phyloP scores from a whole-genome alignment of 2,329 filamentous ascomycete genomes.

The Claviceps capensis region DNA sequence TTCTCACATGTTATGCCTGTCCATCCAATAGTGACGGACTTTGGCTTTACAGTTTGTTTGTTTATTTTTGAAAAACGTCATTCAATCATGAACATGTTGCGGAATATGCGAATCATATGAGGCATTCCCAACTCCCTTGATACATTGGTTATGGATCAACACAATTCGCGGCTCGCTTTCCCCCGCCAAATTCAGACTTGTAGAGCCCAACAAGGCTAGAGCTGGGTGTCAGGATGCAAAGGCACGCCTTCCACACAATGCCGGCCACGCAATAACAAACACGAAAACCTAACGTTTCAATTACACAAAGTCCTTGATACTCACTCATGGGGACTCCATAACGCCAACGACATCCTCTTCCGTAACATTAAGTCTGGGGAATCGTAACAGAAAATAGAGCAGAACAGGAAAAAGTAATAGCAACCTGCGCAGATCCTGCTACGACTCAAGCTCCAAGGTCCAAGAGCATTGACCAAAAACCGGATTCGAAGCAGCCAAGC shows the following conservation, averaged over 20 bases:
- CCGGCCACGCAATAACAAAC: not conserved
- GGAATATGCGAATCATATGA: not conserved
- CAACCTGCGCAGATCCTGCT: not conserved
- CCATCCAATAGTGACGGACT: not conserved
- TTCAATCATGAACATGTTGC: not conserved
- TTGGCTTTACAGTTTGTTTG: no score
- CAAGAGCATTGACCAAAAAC: not conserved
- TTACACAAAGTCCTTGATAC: not conserved
- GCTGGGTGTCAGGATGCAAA: not conserved
- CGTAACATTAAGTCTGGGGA: not conserved
- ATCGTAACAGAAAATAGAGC: not conserved
- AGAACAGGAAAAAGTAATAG: not conserved
- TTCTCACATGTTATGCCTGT: not conserved
- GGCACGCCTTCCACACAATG: not conserved
- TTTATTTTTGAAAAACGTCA: not conserved
- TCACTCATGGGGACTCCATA: not conserved
- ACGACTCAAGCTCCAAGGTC: not conserved
- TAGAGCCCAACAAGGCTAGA: not conserved
- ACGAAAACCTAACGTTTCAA: not conserved
- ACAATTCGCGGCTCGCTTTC: slow-evolving; percentile 12
- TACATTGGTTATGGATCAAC: not conserved
- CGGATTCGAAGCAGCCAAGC: not conserved
- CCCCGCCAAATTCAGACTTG: slow-evolving; percentile 17
- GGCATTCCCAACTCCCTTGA: not conserved
- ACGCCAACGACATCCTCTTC: slow-evolving; percentile 3